These are phyloP conservation scores for Phytomonas sp. DNA, from an alignment of 208 protist genomes.

Conservation along the genomic window DNA sequence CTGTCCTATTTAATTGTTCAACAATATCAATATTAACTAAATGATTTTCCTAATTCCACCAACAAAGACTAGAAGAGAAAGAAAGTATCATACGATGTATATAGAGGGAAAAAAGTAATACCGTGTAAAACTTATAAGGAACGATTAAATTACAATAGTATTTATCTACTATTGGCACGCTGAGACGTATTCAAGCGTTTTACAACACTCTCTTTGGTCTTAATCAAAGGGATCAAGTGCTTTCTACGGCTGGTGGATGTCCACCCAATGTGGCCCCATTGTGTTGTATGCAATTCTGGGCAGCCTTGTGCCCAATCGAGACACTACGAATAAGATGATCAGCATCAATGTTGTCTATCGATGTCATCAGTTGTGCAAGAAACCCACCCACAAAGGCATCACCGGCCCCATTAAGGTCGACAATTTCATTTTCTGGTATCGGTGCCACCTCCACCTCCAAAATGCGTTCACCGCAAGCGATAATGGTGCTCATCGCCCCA, in stretches of 20 bases:
- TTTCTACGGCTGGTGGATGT: slow-evolving; percentile 27
- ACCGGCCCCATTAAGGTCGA: slow-evolving; percentile 95
- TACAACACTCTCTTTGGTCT: neutral
- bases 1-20: neutral
- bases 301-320: slow-evolving; percentile 62
- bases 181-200: neutral
- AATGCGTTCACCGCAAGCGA: slow-evolving; percentile 43
- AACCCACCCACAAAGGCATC: slow-evolving; percentile 97
- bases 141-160: neutral
- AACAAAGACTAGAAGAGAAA: neutral
- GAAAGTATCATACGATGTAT: neutral
- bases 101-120: slow-evolving; percentile 5
- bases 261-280: slow-evolving; percentile 74
- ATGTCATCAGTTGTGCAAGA: slow-evolving; percentile 67
- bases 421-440: slow-evolving; percentile 82
- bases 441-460: slow-evolving; percentile 28
- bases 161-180: neutral
- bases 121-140: slow-evolving; percentile 8
- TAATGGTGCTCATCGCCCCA: slow-evolving; percentile 77
- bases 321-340: slow-evolving; percentile 27
- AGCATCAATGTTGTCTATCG: slow-evolving; percentile 17
- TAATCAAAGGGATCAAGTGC: neutral
- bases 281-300: slow-evolving; percentile 83
- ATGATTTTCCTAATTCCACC: neutral
- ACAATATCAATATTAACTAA: slow-evolving; percentile 2